Percentiles rank a stretch among this genome's conserved stretches.
phyloP scores from a whole-genome alignment of 495 filamentous ascomycete genomes.

The Aspergillus heteromorphus region DNA sequence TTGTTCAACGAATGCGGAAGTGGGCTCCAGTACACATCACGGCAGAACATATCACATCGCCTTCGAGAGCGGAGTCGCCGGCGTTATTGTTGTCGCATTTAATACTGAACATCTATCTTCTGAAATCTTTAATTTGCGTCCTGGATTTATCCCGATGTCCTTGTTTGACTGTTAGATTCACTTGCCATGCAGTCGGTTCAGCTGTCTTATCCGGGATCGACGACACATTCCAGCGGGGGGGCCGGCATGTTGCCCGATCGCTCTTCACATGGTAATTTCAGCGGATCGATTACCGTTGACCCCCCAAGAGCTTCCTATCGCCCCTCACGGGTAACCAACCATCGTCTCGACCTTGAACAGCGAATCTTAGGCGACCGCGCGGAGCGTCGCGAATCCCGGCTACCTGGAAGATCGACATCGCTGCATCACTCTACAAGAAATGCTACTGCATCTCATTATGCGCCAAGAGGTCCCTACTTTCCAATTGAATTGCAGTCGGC shows the following conservation, averaged over 20 bases:
- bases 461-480: neutral
- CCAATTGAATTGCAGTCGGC: slow-evolving; percentile 1
- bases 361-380: slow-evolving; percentile 2
- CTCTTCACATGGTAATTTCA: neutral
- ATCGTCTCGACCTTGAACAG: slow-evolving; percentile 1
- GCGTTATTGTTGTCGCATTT: neutral
- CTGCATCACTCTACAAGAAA: neutral
- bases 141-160: slow-evolving; percentile 6
- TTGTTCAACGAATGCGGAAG: slow-evolving; percentile 14
- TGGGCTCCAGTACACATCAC: slow-evolving; percentile 2
- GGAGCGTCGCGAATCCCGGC: neutral
- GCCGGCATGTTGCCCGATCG: neutral
- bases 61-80: neutral
- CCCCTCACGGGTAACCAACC: neutral
- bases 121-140: neutral
- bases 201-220: slow-evolving; percentile 11
- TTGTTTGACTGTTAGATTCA: neutral
- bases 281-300: neutral
- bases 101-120: neutral
- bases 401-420: neutral
- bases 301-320: neutral
- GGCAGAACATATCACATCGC: neutral
- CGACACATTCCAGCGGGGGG: slow-evolving; percentile 9
- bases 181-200: slow-evolving; percentile 16
- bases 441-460: neutral